A percentile compares a stretch with the other conserved stretches of the same genome.
These are phyloP conservation scores for Aquanectria penicillioides DNA, from an alignment of 2,329 filamentous ascomycete genomes.

Conservation along the genomic window DNA sequence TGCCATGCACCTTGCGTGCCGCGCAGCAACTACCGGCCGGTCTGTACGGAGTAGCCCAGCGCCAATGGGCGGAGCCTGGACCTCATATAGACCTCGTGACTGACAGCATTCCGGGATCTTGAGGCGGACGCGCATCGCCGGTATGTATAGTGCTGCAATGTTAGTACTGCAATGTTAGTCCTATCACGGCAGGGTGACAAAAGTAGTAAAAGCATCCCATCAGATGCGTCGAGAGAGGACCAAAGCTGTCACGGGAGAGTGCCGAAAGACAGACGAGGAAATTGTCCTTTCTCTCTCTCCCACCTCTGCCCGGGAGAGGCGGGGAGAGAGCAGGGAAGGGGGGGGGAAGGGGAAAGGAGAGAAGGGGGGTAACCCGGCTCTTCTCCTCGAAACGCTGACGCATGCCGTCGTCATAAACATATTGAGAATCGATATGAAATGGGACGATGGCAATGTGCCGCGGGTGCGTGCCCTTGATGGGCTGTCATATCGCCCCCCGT, in stretches of 20 bases:
- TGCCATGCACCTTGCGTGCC: constrained; percentile 8
- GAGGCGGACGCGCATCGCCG: background rate
- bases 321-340: background rate
- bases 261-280: background rate
- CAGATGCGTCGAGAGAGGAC: too few relatives aligned
- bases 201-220: too few relatives aligned
- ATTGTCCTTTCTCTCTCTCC: background rate
- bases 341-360: background rate
- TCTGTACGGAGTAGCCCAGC: constrained; percentile 6
- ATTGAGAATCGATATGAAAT: background rate
- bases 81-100: constrained; percentile 22
- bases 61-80: constrained; percentile 14
- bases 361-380: background rate
- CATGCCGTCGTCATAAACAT: constrained; percentile 11
- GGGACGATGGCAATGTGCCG: background rate
- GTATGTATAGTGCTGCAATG: too few relatives aligned
- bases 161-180: too few relatives aligned
- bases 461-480: background rate
- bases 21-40: constrained; percentile 2
- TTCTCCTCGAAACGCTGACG: background rate
- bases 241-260: too few relatives aligned
- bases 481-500: background rate
- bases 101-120: constrained; percentile 8
- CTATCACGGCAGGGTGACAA: too few relatives aligned
- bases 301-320: background rate